Conservation (phyloP, 805 yeast species). For the Zygoascus tannicola region DNA sequence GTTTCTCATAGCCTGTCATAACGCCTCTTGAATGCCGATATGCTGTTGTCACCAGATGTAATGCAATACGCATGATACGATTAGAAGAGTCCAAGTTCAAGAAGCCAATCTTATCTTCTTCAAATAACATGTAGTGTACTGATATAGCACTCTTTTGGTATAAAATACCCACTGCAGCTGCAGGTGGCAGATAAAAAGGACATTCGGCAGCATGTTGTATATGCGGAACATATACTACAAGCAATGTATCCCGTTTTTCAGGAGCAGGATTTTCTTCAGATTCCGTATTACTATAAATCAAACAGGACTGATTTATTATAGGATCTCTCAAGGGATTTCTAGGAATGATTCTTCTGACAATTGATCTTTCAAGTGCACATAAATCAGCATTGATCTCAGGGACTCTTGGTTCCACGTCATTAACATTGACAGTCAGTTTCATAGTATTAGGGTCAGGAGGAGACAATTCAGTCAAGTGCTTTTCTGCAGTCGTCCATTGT, state of each 20-base stretch:
- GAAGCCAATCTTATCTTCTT: slow-evolving; percentile 10
- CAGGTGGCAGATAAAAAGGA: slow-evolving; percentile 88
- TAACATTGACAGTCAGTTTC: slow-evolving; percentile 20
- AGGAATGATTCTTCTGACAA: slow-evolving; percentile 84
- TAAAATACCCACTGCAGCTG: slow-evolving; percentile 65
- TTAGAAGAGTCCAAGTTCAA: slow-evolving; percentile 26
- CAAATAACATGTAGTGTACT: slow-evolving; percentile 66
- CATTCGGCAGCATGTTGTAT: slow-evolving; percentile 41
- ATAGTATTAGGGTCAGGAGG: slow-evolving; percentile 30
- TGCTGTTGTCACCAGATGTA: slow-evolving; percentile 68
- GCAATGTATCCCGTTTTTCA: slow-evolving; percentile 28
- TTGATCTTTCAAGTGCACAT: slow-evolving; percentile 23
- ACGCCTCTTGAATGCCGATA: slow-evolving; percentile 77
- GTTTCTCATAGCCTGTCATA: slow-evolving; percentile 72
- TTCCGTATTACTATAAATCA: slow-evolving; percentile 30
- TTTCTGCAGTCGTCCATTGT: neutral
- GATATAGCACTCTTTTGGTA: slow-evolving; percentile 42
- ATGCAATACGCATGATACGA: slow-evolving; percentile 73
- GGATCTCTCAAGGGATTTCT: slow-evolving; percentile 81
- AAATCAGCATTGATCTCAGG: slow-evolving; percentile 5
- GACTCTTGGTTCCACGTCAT: slow-evolving; percentile 15
- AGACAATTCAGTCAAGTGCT: neutral
- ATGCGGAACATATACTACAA: slow-evolving; percentile 76
- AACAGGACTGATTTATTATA: slow-evolving; percentile 78
- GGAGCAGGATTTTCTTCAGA: no score